Evolutionary conservation across 176 grass and related monocot genomes (phyloP).

Genomic region (Phragmites australis): DNA sequence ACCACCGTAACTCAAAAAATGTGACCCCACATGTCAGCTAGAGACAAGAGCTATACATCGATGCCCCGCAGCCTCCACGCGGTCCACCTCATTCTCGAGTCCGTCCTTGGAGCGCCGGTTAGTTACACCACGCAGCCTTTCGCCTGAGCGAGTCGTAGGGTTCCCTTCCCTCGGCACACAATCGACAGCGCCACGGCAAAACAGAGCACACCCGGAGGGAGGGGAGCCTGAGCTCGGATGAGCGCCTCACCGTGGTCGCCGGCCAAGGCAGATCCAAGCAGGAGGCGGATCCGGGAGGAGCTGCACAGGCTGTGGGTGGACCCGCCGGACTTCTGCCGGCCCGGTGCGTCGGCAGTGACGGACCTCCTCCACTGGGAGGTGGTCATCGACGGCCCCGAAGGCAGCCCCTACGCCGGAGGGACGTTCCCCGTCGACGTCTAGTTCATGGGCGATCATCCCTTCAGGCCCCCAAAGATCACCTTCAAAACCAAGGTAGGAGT

Average conservation of each 20-base stretch:
- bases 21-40: too few species aligned
- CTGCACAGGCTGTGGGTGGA: background rate
- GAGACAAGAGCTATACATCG: too few species aligned
- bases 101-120: too few species aligned
- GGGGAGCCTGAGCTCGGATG: too few species aligned
- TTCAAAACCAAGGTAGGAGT: slow-evolving; percentile 35
- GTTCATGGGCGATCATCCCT: background rate
- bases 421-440: slow-evolving; percentile 32
- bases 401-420: slow-evolving; percentile 44
- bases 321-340: slow-evolving; percentile 32
- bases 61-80: too few species aligned
- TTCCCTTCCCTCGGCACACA: too few species aligned
- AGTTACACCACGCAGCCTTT: too few species aligned
- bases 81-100: too few species aligned
- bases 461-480: slow-evolving; percentile 20
- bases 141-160: too few species aligned
- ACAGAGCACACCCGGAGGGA: too few species aligned
- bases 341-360: slow-evolving; percentile 3
- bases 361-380: slow-evolving; percentile 46
- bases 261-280: background rate
- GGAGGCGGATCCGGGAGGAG: slow-evolving; percentile 11
- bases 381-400: slow-evolving; percentile 40
- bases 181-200: too few species aligned
- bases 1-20: too few species aligned
- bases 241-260: background rate